Evolutionary conservation across 139 green algal species (phyloP).

Genomic region (Closterium sp.): DNA sequence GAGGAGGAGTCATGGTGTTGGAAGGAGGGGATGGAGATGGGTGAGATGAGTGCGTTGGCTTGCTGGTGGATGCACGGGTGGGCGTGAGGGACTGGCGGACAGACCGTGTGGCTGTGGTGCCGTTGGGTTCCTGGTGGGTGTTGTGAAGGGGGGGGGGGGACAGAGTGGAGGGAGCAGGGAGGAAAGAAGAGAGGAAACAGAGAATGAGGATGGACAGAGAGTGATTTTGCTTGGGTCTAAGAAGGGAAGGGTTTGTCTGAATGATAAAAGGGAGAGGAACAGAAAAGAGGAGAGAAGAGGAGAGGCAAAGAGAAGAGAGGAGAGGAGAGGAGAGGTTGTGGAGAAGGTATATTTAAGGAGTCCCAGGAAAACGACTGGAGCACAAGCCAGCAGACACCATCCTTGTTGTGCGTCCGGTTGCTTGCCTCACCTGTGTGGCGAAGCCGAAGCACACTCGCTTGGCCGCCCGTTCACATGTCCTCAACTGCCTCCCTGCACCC

Average conservation of each 20-base stretch:
- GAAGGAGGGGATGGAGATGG: too few species aligned
- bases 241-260: background rate
- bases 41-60: too few species aligned
- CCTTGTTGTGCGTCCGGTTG: background rate
- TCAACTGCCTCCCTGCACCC: background rate
- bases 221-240: background rate
- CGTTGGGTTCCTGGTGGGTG: background rate
- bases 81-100: background rate
- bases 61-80: background rate
- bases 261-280: background rate
- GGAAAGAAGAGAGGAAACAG: background rate
- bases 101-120: background rate
- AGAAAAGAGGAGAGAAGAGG: background rate
- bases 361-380: too few species aligned
- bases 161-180: too few species aligned
- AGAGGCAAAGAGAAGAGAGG: background rate
- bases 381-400: background rate
- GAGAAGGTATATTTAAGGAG: too few species aligned
- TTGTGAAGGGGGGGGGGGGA: background rate
- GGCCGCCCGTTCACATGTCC: background rate
- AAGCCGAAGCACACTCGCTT: background rate
- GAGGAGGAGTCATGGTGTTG: too few species aligned
- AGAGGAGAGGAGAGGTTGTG: background rate
- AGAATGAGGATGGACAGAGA: background rate
- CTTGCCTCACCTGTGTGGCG: background rate